These are phyloP conservation scores for Podila epicladia DNA, from an alignment of 192 early-diverging fungal genomes.

Conservation along the genomic window DNA sequence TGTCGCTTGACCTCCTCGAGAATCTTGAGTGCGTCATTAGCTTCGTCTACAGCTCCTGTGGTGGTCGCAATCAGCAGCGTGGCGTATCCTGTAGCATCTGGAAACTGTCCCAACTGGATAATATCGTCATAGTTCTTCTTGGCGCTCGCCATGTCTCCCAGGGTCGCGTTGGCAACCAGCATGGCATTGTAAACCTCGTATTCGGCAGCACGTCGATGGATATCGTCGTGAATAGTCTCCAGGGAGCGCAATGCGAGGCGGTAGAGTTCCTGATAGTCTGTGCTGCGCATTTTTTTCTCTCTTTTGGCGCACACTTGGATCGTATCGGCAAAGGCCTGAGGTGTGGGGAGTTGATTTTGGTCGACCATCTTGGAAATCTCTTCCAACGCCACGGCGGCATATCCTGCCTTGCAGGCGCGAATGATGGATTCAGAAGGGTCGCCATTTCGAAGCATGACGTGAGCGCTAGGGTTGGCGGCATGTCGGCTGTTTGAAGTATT, in stretches of 20 bases:
- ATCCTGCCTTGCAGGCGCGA: constrained; percentile 39
- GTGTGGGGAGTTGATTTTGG: constrained; percentile 28
- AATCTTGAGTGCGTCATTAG: constrained; percentile 60
- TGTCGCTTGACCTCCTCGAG: constrained; percentile 64
- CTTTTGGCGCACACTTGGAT: constrained; percentile 49
- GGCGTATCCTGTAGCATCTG: constrained; percentile 64
- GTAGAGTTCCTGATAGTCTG: constrained; percentile 35
- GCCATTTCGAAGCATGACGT: constrained; percentile 16
- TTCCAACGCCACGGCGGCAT: constrained; percentile 39
- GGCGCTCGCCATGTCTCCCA: constrained; percentile 58
- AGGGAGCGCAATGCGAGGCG: constrained; percentile 22
- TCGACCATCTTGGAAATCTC: constrained; percentile 35
- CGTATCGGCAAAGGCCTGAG: constrained; percentile 40
- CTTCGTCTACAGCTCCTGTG: constrained; percentile 61
- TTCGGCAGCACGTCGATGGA: constrained; percentile 34
- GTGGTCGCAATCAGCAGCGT: constrained; percentile 59
- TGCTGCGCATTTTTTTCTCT: constrained; percentile 32
- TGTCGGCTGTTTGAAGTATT: neutral
- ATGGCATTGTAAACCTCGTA: constrained; percentile 61
- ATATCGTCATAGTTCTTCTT: constrained; percentile 65
- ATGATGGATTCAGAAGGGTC: constrained; percentile 41
- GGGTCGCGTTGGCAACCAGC: constrained; percentile 58
- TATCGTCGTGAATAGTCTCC: constrained; percentile 12
- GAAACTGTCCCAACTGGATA: constrained; percentile 50
- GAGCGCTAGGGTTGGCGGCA: constrained; percentile 6